Conservation (phyloP, 371 early-diverging fungal species). For the Lichtheimia corymbifera region DNA sequence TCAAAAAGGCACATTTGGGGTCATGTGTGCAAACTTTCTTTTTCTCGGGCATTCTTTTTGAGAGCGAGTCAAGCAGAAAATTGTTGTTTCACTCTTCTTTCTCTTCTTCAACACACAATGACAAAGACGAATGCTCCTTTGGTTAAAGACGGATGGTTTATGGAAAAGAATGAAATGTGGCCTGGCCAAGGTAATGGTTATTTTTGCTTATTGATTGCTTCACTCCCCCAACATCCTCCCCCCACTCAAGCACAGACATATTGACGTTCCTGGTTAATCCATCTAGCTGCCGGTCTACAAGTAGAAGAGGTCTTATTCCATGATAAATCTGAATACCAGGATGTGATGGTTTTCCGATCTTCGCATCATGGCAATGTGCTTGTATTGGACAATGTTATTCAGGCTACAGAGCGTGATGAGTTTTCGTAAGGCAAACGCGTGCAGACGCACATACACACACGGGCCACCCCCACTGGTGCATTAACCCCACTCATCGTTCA, state of each 20-base stretch:
- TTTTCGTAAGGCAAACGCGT: conserved; percentile 70
- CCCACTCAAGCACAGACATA: too few relatives aligned
- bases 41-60: too few relatives aligned
- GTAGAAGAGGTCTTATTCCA: conserved; percentile 91
- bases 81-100: conserved; percentile 2
- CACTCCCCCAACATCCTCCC: background rate
- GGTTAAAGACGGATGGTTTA: conserved; percentile 95
- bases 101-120: background rate
- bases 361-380: conserved; percentile 93
- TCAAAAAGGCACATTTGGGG: too few relatives aligned
- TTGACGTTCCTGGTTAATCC: background rate
- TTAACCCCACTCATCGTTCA: background rate
- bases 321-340: conserved; percentile 92
- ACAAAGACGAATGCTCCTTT: conserved; percentile 69
- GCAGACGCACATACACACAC: background rate
- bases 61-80: background rate
- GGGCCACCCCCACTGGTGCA: background rate
- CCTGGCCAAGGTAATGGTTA: conserved; percentile 84
- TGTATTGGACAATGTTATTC: conserved; percentile 96
- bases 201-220: background rate
- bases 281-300: conserved; percentile 50
- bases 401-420: conserved; percentile 97
- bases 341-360: conserved; percentile 95
- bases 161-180: conserved; percentile 91
- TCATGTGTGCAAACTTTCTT: too few relatives aligned